Evolutionary conservation across 805 yeast species (phyloP).

Genomic region (Lachancea sp.): DNA sequence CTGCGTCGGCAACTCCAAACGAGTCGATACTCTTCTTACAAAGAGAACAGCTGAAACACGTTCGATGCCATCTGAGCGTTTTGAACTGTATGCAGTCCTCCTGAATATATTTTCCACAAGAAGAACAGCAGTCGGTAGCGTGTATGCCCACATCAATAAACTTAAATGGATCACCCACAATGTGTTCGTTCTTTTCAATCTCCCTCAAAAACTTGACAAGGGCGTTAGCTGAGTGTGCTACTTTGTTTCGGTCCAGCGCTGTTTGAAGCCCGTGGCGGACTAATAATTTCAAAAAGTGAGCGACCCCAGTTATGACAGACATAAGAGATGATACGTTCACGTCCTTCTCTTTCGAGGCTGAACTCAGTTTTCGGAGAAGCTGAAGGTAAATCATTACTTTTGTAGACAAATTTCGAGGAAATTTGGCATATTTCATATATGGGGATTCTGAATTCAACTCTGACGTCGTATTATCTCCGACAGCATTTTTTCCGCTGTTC

Average conservation of each 20-base stretch:
- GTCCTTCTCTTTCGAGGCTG: conserved; percentile 29
- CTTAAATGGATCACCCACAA: conserved; percentile 33
- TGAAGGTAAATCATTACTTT: conserved; percentile 87
- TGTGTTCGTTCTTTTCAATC: conserved; percentile 41
- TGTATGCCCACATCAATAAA: conserved; percentile 45
- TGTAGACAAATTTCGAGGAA: conserved; percentile 79
- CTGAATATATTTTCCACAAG: conserved; percentile 73
- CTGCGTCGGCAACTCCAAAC: conserved; percentile 40
- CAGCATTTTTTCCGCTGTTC: background rate
- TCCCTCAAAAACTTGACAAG: conserved; percentile 56
- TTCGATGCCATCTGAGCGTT: conserved; percentile 72
- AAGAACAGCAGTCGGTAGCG: conserved; percentile 70
- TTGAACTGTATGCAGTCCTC: conserved; percentile 63
- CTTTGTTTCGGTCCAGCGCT: conserved; percentile 62
- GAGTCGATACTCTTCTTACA: conserved; percentile 44
- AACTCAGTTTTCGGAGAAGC: conserved; percentile 56
- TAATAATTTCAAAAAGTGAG: conserved; percentile 83
- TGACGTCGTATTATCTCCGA: conserved; percentile 8
- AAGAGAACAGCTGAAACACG: conserved; percentile 60
- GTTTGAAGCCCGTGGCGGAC: conserved; percentile 74
- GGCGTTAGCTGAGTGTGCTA: conserved; percentile 51
- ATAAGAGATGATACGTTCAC: conserved; percentile 52
- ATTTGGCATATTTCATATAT: conserved; percentile 35
- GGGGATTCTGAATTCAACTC: background rate
- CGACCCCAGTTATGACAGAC: conserved; percentile 80